Percentiles rank a stretch among this genome's conserved stretches.
Conservation (phyloP, 306 rosid genomes). For the Lathyrus sativus region DNA sequence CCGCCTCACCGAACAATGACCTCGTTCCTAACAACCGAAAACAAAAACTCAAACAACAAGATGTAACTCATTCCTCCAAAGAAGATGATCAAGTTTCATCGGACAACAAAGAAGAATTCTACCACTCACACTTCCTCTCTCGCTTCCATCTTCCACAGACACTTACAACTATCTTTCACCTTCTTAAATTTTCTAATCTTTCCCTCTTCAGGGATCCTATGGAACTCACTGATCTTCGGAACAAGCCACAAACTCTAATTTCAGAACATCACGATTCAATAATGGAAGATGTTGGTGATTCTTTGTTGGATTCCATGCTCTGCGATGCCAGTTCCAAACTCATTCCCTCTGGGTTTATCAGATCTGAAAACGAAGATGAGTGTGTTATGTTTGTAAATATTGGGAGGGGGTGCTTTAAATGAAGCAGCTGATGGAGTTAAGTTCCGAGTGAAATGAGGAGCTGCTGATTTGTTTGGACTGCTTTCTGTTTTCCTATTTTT, state of each 20-base stretch:
- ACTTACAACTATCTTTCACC: not conserved
- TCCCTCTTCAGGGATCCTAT: not conserved
- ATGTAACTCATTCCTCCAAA: too few species aligned
- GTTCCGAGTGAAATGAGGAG: too few species aligned
- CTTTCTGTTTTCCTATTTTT: too few species aligned
- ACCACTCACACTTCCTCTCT: not conserved
- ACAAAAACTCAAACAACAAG: too few species aligned
- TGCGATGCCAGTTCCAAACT: slow-evolving; percentile 63
- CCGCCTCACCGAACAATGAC: too few species aligned
- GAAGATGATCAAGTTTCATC: too few species aligned
- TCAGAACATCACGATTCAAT: slow-evolving; percentile 43
- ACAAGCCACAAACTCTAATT: slow-evolving; percentile 49
- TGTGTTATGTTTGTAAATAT: slow-evolving; percentile 74
- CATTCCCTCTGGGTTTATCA: slow-evolving; percentile 55
- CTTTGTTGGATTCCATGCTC: slow-evolving; percentile 57
- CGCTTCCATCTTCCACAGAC: not conserved
- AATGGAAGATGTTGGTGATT: slow-evolving; percentile 44
- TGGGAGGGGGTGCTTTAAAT: slow-evolving; percentile 66
- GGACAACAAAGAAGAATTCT: too few species aligned
- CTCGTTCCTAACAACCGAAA: too few species aligned
- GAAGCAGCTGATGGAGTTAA: slow-evolving; percentile 55
- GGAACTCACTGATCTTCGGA: slow-evolving; percentile 27
- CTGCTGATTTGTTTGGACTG: too few species aligned
- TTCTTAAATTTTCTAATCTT: not conserved
- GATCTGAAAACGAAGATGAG: slow-evolving; percentile 56